Conservation (phyloP, 768 basidiomycete genomes). For the Fistulinella prunicolor region DNA sequence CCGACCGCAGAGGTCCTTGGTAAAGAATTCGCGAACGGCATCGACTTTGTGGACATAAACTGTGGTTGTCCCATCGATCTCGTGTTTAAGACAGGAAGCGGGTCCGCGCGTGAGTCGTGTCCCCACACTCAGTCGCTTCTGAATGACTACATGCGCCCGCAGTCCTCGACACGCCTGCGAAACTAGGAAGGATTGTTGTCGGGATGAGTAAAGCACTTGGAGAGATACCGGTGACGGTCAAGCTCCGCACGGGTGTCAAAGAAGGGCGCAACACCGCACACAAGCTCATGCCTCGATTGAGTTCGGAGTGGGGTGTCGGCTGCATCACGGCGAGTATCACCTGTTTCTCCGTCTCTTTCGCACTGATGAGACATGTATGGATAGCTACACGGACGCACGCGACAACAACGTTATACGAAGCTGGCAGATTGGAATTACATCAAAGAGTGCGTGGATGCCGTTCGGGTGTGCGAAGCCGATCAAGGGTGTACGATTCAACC, state of each 20-base stretch:
- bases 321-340: slow-evolving; percentile 40
- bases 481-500: slow-evolving; percentile 56
- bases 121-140: not conserved
- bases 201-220: slow-evolving; percentile 93
- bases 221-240: slow-evolving; percentile 87
- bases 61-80: slow-evolving; percentile 98
- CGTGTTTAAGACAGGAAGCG: slow-evolving; percentile 88
- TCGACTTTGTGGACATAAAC: slow-evolving; percentile 95
- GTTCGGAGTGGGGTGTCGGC: slow-evolving; percentile 44
- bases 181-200: slow-evolving; percentile 80
- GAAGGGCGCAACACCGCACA: slow-evolving; percentile 84
- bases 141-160: not conserved
- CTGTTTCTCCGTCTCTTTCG: not conserved
- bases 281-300: slow-evolving; percentile 83
- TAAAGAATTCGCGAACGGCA: slow-evolving; percentile 55
- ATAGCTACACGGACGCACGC: slow-evolving; percentile 92
- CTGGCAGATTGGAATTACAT: slow-evolving; percentile 96
- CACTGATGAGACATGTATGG: not conserved
- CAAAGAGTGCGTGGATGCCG: slow-evolving; percentile 77
- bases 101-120: slow-evolving; percentile 73
- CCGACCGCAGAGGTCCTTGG: slow-evolving; percentile 80
- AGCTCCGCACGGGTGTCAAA: slow-evolving; percentile 91
- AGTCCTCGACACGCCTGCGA: slow-evolving; percentile 83
- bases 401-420: slow-evolving; percentile 92
- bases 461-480: slow-evolving; percentile 67